Evolutionary conservation across 805 yeast genomes (phyloP).

Genomic region (Candida nitratophila): DNA sequence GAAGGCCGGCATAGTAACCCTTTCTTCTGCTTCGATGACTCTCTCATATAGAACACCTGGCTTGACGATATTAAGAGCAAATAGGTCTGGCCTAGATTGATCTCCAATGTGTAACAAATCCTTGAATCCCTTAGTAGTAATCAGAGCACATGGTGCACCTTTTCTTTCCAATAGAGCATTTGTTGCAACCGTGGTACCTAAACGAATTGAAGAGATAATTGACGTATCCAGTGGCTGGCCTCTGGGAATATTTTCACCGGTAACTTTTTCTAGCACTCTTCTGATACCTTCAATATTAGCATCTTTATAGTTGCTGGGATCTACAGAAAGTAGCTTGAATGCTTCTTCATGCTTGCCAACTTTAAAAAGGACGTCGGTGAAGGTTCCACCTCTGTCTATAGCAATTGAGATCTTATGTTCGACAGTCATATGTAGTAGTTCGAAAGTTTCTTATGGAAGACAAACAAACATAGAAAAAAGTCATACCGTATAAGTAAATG

Average conservation of each 20-base stretch:
- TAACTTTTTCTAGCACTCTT: slow-evolving; percentile 57
- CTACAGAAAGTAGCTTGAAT: slow-evolving; percentile 79
- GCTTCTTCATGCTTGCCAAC: slow-evolving; percentile 39
- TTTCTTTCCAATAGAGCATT: slow-evolving; percentile 89
- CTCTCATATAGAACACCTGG: slow-evolving; percentile 64
- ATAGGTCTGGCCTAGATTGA: slow-evolving; percentile 86
- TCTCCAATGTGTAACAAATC: slow-evolving; percentile 82
- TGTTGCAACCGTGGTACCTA: slow-evolving; percentile 96
- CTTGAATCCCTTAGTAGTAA: slow-evolving; percentile 83
- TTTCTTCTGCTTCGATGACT: slow-evolving; percentile 83
- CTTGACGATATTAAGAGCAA: slow-evolving; percentile 69
- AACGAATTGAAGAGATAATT: slow-evolving; percentile 58
- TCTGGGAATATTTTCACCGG: slow-evolving; percentile 49
- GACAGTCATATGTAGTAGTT: neutral
- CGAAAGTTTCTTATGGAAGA: no score
- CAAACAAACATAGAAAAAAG: slow-evolving; percentile 14
- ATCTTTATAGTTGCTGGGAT: slow-evolving; percentile 79
- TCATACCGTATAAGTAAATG: slow-evolving; percentile 12
- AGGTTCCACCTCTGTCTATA: slow-evolving; percentile 71
- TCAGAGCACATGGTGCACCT: slow-evolving; percentile 79
- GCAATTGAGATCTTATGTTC: neutral
- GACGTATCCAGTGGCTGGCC: slow-evolving; percentile 54
- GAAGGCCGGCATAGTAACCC: slow-evolving; percentile 78
- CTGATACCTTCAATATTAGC: slow-evolving; percentile 93
- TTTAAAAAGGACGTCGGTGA: slow-evolving; percentile 65